A percentile compares a stretch with the other conserved stretches of the same genome.
Conservation (phyloP, 345 rosid species). For the Hypericum androsaemum region DNA sequence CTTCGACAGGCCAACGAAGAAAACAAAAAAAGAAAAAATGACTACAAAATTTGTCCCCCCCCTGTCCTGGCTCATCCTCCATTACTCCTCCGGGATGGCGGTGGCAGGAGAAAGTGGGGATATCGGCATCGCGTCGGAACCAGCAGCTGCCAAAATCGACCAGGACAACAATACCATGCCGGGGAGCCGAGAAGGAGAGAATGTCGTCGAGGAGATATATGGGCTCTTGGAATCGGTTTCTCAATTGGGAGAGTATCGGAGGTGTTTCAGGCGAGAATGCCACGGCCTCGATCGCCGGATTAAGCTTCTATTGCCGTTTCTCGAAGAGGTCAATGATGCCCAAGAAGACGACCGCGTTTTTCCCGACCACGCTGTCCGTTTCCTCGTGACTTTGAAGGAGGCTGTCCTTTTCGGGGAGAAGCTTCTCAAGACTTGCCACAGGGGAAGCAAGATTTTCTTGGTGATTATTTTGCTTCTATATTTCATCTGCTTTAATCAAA, state of each 20-base stretch:
- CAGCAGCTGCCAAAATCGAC: no score
- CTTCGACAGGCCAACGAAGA: conserved; percentile 2
- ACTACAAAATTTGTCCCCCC: conserved; percentile 1
- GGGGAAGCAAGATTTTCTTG: conserved; percentile 76
- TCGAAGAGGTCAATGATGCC: conserved; percentile 46
- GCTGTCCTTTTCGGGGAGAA: conserved; percentile 35
- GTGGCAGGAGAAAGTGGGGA: conserved; percentile 21
- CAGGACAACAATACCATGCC: no score
- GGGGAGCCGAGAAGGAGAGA: conserved; percentile 4
- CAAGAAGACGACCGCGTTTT: conserved; percentile 12
- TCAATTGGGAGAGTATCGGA: conserved; percentile 37
- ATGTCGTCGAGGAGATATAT: conserved; percentile 30
- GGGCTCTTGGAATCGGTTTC: conserved; percentile 34
- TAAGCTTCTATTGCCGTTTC: conserved; percentile 51
- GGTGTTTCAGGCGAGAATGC: conserved; percentile 54
- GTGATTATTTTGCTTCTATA: conserved; percentile 19
- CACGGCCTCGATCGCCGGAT: conserved; percentile 47
- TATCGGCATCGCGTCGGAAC: no score
- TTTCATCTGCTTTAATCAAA: neutral
- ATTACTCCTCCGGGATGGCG: conserved; percentile 1
- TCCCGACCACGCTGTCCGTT: conserved; percentile 11
- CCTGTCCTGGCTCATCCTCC: no score
- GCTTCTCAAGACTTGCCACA: conserved; percentile 44
- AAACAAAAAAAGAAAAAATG: conserved; percentile 1
- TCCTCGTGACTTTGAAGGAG: conserved; percentile 34